A percentile compares a stretch with the other conserved stretches of the same genome.
Conservation (phyloP, 2,329 filamentous ascomycete species). For the Exophiala sp. region DNA sequence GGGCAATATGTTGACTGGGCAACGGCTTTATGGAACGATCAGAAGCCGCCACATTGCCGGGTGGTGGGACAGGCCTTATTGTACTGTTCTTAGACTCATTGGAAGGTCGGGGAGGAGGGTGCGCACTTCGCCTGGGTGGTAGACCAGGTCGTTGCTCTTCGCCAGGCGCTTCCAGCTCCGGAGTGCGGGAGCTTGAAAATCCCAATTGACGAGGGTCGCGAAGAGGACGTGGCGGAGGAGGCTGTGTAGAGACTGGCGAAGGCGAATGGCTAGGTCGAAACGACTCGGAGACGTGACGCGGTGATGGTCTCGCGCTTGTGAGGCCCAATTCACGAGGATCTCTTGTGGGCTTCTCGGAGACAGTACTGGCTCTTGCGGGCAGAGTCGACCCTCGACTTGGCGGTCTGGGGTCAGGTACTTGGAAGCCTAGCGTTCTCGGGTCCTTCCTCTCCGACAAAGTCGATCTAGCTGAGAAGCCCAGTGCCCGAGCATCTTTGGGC, state of each 20-base stretch:
- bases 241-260: conserved; percentile 26
- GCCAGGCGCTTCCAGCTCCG: conserved; percentile 6
- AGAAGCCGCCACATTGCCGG: conserved; percentile 1
- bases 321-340: conserved; percentile 34
- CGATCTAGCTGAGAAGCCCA: conserved; percentile 20
- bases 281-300: conserved; percentile 26
- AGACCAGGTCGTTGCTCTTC: conserved; percentile 44
- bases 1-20: conserved; percentile 15
- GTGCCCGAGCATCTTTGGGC: conserved; percentile 21
- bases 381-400: conserved; percentile 10
- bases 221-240: conserved; percentile 3
- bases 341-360: conserved; percentile 20
- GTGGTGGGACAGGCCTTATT: conserved; percentile 3
- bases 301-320: conserved; percentile 45
- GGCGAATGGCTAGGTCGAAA: conserved; percentile 19
- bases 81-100: conserved; percentile 25
- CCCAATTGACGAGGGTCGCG: conserved; percentile 27
- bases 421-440: conserved; percentile 18
- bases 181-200: conserved; percentile 12
- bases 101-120: conserved; percentile 25
- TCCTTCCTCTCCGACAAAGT: conserved; percentile 13
- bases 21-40: conserved; percentile 20
- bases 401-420: conserved; percentile 10
- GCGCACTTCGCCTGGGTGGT: conserved; percentile 40
- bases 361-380: conserved; percentile 20